A percentile compares a stretch with the other conserved stretches of the same genome.
Conservation (phyloP, 768 basidiomycete species). For the Russula ochroleuca region DNA sequence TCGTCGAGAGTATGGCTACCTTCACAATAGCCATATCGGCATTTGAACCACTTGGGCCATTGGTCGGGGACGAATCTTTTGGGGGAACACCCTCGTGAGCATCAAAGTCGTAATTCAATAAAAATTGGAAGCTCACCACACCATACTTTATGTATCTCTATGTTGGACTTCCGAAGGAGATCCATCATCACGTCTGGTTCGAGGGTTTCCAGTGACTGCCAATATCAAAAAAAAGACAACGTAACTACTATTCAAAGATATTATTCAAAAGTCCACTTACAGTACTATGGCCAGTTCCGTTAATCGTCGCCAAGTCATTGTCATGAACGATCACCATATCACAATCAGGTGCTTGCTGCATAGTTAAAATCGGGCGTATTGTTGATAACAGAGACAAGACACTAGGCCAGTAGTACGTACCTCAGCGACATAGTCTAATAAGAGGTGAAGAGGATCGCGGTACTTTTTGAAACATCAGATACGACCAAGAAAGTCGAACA, state of each 20-base stretch:
- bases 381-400: neutral
- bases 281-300: neutral
- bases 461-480: neutral
- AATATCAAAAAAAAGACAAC: neutral
- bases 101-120: neutral
- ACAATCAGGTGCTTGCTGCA: neutral
- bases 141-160: neutral
- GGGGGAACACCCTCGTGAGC: neutral
- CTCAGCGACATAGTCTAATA: neutral
- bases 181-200: neutral
- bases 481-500: too few relatives aligned
- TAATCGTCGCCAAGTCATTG: neutral
- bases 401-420: neutral
- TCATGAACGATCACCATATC: neutral
- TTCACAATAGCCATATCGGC: neutral
- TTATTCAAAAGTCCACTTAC: neutral
- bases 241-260: too few relatives aligned
- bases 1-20: neutral
- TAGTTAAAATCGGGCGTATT: neutral
- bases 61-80: neutral
- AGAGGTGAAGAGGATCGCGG: slow-evolving; percentile 2
- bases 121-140: neutral
- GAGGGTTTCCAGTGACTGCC: neutral
- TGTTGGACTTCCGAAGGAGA: neutral
- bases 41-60: neutral